Percentiles rank a stretch among this genome's conserved stretches.
Evolutionary conservation across 345 rosid species (phyloP).

Genomic region (Eucalyptus urophylla): DNA sequence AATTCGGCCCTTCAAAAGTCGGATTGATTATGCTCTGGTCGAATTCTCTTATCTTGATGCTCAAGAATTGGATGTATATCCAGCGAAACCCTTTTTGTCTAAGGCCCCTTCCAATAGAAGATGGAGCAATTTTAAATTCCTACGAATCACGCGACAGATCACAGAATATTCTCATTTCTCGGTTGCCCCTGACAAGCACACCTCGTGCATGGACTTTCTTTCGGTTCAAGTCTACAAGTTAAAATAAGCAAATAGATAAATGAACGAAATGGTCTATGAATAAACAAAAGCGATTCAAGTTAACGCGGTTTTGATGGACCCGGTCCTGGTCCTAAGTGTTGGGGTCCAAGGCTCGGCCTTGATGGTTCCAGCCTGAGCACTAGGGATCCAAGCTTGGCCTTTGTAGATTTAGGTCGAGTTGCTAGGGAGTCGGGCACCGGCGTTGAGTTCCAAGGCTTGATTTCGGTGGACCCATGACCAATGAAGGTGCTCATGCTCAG

Average conservation of each 20-base stretch:
- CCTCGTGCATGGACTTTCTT: not conserved
- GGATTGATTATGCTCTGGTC: not conserved
- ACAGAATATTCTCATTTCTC: not conserved
- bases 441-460: too few relatives aligned
- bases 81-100: not conserved
- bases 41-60: not conserved
- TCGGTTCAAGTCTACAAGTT: not conserved
- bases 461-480: too few relatives aligned
- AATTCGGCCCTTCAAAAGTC: not conserved
- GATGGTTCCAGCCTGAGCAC: too few relatives aligned
- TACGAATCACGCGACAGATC: not conserved
- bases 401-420: too few relatives aligned
- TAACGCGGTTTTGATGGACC: too few relatives aligned
- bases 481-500: too few relatives aligned
- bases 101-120: not conserved
- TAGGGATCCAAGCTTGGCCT: too few relatives aligned
- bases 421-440: fast-evolving
- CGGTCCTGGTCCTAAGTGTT: fast-evolving
- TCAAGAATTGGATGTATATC: not conserved
- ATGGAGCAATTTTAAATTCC: not conserved
- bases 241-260: not conserved
- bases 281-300: not conserved
- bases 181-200: not conserved
- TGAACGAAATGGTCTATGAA: not conserved
- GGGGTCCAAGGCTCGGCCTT: too few relatives aligned